Conservation (phyloP, 2,329 filamentous ascomycete genomes). For the Colletotrichum karsti region DNA sequence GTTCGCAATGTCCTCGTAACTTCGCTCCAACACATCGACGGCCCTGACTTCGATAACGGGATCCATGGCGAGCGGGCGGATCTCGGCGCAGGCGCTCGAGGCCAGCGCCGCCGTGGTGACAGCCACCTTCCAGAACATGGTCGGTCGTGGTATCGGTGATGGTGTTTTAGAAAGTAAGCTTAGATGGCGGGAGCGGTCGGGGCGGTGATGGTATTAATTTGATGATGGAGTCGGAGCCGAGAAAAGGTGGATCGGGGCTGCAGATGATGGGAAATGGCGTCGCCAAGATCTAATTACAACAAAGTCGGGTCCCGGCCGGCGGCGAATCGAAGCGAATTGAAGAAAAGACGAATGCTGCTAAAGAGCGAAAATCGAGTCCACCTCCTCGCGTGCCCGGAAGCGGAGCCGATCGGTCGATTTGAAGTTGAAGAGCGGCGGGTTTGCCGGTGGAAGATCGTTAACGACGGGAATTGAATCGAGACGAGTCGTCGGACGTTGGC, state of each 20-base stretch:
- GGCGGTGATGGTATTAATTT: slow-evolving; percentile 19
- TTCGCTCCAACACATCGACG: slow-evolving; percentile 28
- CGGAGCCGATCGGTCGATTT: not conserved
- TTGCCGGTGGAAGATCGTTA: slow-evolving; percentile 26
- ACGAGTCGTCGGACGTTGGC: not conserved
- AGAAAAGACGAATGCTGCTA: slow-evolving; percentile 20
- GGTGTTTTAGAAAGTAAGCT: not conserved
- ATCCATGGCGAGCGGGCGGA: slow-evolving; percentile 31
- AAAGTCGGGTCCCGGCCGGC: slow-evolving; percentile 31
- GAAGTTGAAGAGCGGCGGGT: not conserved
- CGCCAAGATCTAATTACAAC: slow-evolving; percentile 27
- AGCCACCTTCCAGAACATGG: slow-evolving; percentile 29
- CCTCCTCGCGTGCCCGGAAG: slow-evolving; percentile 6
- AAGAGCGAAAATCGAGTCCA: slow-evolving; percentile 14
- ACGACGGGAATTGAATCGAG: slow-evolving; percentile 13
- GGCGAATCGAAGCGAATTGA: slow-evolving; percentile 29
- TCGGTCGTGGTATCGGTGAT: not conserved
- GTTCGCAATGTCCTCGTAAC: slow-evolving; percentile 27
- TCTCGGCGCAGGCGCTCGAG: slow-evolving; percentile 28
- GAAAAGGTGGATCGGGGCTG: slow-evolving; percentile 15
- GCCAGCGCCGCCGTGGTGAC: slow-evolving; percentile 24
- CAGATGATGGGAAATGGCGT: slow-evolving; percentile 16
- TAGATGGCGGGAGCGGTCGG: not conserved
- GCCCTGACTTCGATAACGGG: slow-evolving; percentile 37
- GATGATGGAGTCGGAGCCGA: slow-evolving; percentile 13